phyloP scores from a whole-genome alignment of 371 early-diverging fungal genomes.

The Entomophthora muscae region DNA sequence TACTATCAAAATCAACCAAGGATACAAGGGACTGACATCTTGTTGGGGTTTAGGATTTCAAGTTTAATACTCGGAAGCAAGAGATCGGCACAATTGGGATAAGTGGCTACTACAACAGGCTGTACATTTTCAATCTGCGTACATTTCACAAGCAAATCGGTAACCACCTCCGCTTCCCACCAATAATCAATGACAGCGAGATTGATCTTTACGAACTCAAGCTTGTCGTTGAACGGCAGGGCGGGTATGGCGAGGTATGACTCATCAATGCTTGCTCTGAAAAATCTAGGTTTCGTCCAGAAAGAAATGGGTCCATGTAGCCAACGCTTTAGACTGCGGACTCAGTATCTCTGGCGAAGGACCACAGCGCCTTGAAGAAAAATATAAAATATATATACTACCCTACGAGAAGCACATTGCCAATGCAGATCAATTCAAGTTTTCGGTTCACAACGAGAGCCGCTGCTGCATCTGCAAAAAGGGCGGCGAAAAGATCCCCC shows the following conservation, averaged over 20 bases:
- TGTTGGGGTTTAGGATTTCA: slow-evolving; percentile 41
- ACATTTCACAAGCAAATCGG: slow-evolving; percentile 72
- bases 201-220: slow-evolving; percentile 71
- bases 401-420: no score
- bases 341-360: no score
- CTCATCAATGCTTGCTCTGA: not conserved
- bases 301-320: slow-evolving; percentile 83
- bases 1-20: no score
- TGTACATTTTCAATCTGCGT: slow-evolving; percentile 77
- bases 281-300: slow-evolving; percentile 38
- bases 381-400: no score
- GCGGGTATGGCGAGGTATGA: slow-evolving; percentile 55
- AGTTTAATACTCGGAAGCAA: slow-evolving; percentile 77
- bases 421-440: no score
- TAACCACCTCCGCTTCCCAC: slow-evolving; percentile 41
- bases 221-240: slow-evolving; percentile 58
- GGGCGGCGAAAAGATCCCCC: no score
- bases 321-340: slow-evolving; percentile 54
- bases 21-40: no score
- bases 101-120: slow-evolving; percentile 60
- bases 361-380: no score
- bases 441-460: no score
- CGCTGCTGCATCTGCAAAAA: no score
- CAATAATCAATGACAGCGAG: slow-evolving; percentile 62
- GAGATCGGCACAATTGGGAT: slow-evolving; percentile 84